Evolutionary conservation across 2,329 filamentous ascomycete species (phyloP).

Genomic region (Blastomyces percursus): DNA sequence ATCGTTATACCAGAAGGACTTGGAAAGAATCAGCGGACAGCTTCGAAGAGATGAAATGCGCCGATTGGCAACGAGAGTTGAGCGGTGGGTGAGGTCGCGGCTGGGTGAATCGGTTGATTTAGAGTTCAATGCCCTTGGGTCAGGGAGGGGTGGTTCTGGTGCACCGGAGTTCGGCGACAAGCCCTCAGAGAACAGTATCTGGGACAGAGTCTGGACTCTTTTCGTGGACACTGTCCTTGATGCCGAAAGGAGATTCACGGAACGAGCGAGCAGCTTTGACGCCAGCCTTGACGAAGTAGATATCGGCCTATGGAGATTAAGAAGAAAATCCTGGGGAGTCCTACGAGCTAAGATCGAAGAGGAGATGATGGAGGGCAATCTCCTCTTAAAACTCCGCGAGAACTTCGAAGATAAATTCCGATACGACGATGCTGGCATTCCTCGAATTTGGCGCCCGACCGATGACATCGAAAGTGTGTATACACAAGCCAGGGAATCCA

Average conservation of each 20-base stretch:
- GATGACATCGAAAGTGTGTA: constrained; percentile 97
- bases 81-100: constrained; percentile 84
- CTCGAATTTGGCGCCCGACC: constrained; percentile 88
- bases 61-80: constrained; percentile 75
- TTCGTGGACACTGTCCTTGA: constrained; percentile 76
- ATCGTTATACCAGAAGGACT: constrained; percentile 72
- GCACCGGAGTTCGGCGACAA: constrained; percentile 69
- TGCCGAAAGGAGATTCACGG: constrained; percentile 74
- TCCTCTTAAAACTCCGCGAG: constrained; percentile 86
- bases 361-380: constrained; percentile 95
- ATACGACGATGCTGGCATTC: constrained; percentile 89
- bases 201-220: constrained; percentile 87
- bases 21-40: constrained; percentile 75
- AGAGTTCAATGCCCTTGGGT: constrained; percentile 93
- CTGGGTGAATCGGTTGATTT: constrained; percentile 78
- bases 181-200: constrained; percentile 71
- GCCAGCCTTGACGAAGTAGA: constrained; percentile 85
- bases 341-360: constrained; percentile 86
- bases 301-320: constrained; percentile 80
- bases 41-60: constrained; percentile 94
- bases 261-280: constrained; percentile 85
- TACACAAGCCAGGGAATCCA: constrained; percentile 83
- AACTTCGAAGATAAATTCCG: constrained; percentile 99
- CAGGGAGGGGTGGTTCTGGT: constrained; percentile 69
- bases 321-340: constrained; percentile 89